Percentiles rank a stretch among this genome's conserved stretches.
phyloP scores from a whole-genome alignment of 2,329 filamentous ascomycete genomes.

The Tolypocladium capitatum region DNA sequence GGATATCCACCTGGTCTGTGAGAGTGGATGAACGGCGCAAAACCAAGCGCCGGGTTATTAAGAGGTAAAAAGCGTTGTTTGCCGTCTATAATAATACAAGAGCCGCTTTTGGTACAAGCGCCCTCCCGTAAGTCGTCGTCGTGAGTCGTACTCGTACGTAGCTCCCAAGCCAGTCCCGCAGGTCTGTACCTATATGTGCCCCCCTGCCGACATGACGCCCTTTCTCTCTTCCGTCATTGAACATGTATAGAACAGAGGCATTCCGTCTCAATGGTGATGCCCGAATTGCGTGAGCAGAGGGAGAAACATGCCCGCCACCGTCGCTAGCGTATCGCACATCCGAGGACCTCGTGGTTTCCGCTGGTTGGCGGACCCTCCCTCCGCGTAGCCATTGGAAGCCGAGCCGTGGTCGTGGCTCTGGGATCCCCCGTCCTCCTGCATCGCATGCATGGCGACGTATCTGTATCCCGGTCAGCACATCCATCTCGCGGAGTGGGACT shows the following conservation, averaged over 20 bases:
- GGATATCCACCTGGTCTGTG: neutral
- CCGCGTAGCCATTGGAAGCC: slow-evolving; percentile 39
- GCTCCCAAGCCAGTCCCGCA: neutral
- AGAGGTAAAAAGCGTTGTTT: neutral
- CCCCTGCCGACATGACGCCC: neutral
- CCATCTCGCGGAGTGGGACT: neutral
- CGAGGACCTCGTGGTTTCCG: slow-evolving; percentile 42
- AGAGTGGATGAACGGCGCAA: neutral
- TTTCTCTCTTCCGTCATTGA: neutral
- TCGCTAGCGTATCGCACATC: slow-evolving; percentile 56
- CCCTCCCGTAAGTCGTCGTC: neutral
- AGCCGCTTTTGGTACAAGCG: neutral
- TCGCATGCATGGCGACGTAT: slow-evolving; percentile 96
- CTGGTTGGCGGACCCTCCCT: slow-evolving; percentile 29
- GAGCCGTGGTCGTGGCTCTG: slow-evolving; percentile 38
- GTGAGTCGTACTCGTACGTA: neutral
- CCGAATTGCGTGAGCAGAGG: slow-evolving; percentile 68
- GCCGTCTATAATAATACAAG: too few relatives aligned
- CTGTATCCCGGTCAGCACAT: slow-evolving; percentile 26
- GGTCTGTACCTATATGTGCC: neutral
- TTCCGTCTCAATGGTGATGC: slow-evolving; percentile 43
- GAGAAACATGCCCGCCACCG: slow-evolving; percentile 63
- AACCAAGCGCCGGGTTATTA: neutral
- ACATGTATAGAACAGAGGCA: neutral
- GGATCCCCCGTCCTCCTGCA: slow-evolving; percentile 60